Base-by-base conservation (phyloP, 495 filamentous ascomycete species). In the Trichoderma asperelloides region DNA sequence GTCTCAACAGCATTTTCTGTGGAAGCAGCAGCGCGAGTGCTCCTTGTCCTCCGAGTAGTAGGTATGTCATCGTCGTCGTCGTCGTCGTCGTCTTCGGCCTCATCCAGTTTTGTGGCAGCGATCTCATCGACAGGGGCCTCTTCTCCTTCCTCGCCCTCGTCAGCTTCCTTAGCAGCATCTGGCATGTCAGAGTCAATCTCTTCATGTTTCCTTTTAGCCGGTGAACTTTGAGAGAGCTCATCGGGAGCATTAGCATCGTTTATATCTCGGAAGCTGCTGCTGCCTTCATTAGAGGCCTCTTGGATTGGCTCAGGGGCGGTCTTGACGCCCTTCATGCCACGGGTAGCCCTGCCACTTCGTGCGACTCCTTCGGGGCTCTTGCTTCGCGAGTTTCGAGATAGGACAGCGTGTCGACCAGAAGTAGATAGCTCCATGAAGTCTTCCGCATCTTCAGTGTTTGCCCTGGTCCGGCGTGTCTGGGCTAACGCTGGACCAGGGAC, bases 381-480 rank as follows among this genome's bases (percentile, higher is more conserved):
- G 15, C 90, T 91, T 49, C 73, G 73, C 9, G 79, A 78, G 33
- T 66, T 71, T 55, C 76, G 67, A 16, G 84, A 85, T 37, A 83
- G 78, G 37, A 87, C 79, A 16, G 87, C 85, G 73, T 96, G 91
- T 71, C 82, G 85, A 15, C 92, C 92, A 2, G 92, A 96, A 71
- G 87, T 88, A 0, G 91, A 88, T 40, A 96, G 79, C 65, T 82
- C 79, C 2, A 81, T 30, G 16, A 81, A 67, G 51, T 78, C 78
- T 47, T 81, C 79, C 1, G 70, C 70, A 64, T 82, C 81, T 47
- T 78, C 80, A 11, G 80, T 82, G 8, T 74, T 75, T n/a, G 81
- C 80, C 69, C 80, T 71, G 27, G 78, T 79, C 9, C 80, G 68
- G 51, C 78, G 75, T 72, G 81, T 80, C 67, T 71, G 66, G 6